Percentiles rank a stretch among this genome's conserved stretches.
Evolutionary conservation across 192 early-diverging fungal species (phyloP).

Genomic region (Phycomyces nitens): DNA sequence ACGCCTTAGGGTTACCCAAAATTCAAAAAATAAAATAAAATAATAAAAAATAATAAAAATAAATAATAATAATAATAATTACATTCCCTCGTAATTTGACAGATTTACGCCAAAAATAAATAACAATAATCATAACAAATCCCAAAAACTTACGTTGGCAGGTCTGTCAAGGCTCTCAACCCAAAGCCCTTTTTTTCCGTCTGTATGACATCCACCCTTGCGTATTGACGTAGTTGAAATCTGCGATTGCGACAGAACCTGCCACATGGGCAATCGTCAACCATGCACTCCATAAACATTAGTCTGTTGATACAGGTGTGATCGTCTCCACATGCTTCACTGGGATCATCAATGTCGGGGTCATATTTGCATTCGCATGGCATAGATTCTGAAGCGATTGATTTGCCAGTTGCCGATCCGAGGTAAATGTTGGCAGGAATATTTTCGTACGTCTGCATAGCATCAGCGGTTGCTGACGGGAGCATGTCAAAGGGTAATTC

Average conservation of each 20-base stretch:
- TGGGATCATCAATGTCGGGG: conserved; percentile 54
- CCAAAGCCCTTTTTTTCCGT: conserved; percentile 93
- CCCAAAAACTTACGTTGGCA: conserved; percentile 53
- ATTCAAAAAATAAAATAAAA: not conserved
- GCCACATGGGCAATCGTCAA: conserved; percentile 83
- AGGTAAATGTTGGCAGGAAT: conserved; percentile 70
- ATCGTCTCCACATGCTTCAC: conserved; percentile 81
- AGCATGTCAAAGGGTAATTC: conserved; percentile 10
- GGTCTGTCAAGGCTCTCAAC: conserved; percentile 61
- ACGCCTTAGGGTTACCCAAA: not conserved
- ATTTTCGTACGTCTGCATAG: conserved; percentile 59
- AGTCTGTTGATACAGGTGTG: conserved; percentile 91
- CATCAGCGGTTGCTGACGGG: conserved; percentile 45
- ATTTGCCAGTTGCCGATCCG: conserved; percentile 65
- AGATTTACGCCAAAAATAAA: not conserved
- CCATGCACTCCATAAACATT: conserved; percentile 87
- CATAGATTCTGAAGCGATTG: conserved; percentile 65
- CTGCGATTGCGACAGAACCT: conserved; percentile 87
- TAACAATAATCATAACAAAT: not conserved
- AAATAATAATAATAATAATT: not conserved
- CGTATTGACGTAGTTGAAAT: conserved; percentile 84
- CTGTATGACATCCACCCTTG: conserved; percentile 79
- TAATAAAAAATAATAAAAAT: conserved; percentile 11
- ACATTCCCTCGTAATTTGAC: not conserved
- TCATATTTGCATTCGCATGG: conserved; percentile 77